A percentile compares a stretch with the other conserved stretches of the same genome.
phyloP scores from a whole-genome alignment of 129 eudicot species.

The carrot (Daucus carota) region DNA sequence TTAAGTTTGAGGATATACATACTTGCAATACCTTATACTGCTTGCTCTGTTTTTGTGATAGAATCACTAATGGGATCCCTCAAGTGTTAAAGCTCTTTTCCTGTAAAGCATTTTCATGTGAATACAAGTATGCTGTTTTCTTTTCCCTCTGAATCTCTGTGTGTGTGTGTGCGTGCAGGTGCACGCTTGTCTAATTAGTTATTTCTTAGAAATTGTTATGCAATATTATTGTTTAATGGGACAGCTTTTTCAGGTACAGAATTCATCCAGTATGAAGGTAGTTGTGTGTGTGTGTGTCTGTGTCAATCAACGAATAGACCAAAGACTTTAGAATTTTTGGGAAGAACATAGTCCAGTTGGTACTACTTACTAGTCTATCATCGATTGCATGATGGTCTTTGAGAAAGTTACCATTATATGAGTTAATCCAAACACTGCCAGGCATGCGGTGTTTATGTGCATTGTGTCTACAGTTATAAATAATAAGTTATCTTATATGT shows the following conservation, averaged over 20 bases:
- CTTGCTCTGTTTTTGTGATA: constrained; percentile 13
- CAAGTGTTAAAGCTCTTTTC: constrained; percentile 69
- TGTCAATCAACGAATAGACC: not conserved
- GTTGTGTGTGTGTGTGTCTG: not conserved
- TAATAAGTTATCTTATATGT: not conserved
- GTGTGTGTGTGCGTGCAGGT: not conserved
- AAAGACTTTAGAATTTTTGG: not conserved
- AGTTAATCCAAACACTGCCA: not conserved
- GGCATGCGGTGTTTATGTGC: not conserved
- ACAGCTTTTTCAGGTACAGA: not conserved
- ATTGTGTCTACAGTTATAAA: not conserved
- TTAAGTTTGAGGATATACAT: not conserved
- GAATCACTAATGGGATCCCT: constrained; percentile 78
- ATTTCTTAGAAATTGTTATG: not conserved
- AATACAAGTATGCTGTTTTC: constrained; percentile 54
- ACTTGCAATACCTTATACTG: constrained; percentile 6
- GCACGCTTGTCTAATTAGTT: not conserved
- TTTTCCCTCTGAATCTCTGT: not conserved
- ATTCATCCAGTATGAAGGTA: not conserved
- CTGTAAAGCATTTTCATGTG: constrained; percentile 75
- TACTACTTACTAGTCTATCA: not conserved
- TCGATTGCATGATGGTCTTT: not conserved
- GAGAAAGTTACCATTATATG: not conserved
- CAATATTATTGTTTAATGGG: not conserved
- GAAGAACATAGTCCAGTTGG: not conserved